Percentiles rank a stretch among this genome's conserved stretches.
phyloP scores from a whole-genome alignment of 2,329 filamentous ascomycete species.

The Didymellaceae sp. region DNA sequence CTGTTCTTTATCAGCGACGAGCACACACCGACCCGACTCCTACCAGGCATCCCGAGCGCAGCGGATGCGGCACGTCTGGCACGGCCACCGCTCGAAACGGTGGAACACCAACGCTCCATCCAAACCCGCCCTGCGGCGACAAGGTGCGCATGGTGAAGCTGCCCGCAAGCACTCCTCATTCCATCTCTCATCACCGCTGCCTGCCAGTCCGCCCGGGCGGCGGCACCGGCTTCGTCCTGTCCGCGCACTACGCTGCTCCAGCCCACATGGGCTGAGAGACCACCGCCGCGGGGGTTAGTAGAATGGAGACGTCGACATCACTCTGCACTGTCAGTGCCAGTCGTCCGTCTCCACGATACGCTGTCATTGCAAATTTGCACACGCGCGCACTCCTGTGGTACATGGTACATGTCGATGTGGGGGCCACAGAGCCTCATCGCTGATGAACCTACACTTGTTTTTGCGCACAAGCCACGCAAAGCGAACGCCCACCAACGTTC shows the following conservation, averaged over 20 bases:
- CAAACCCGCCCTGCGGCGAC: conserved; percentile 2
- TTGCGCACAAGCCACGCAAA: conserved; percentile 14
- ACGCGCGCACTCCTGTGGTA: no score
- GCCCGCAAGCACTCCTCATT: conserved; percentile 17
- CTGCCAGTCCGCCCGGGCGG: conserved; percentile 17
- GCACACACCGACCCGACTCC: conserved; percentile 10
- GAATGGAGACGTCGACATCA: conserved; percentile 9
- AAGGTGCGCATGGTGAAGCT: conserved; percentile 1
- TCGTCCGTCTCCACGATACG: neutral
- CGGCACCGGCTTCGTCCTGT: conserved; percentile 13
- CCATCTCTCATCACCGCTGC: conserved; percentile 12
- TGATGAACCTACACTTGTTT: neutral
- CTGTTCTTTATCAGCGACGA: conserved; percentile 25
- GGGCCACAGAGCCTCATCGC: conserved; percentile 11
- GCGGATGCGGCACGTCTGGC: conserved; percentile 29
- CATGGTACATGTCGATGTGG: neutral
- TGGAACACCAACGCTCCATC: conserved; percentile 22
- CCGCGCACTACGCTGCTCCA: conserved; percentile 10
- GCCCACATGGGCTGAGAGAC: conserved; percentile 20
- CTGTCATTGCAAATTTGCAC: conserved; percentile 6
- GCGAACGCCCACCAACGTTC: conserved; percentile 2
- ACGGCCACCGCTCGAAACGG: conserved; percentile 38
- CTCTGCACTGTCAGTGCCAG: conserved; percentile 4
- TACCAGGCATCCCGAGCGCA: conserved; percentile 25
- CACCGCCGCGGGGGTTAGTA: conserved; percentile 1